Evolutionary conservation across 257 asterid species (phyloP), one percentile per base, ranked within the genome.

Genomic region (Marsdenia floribunda): DNA sequence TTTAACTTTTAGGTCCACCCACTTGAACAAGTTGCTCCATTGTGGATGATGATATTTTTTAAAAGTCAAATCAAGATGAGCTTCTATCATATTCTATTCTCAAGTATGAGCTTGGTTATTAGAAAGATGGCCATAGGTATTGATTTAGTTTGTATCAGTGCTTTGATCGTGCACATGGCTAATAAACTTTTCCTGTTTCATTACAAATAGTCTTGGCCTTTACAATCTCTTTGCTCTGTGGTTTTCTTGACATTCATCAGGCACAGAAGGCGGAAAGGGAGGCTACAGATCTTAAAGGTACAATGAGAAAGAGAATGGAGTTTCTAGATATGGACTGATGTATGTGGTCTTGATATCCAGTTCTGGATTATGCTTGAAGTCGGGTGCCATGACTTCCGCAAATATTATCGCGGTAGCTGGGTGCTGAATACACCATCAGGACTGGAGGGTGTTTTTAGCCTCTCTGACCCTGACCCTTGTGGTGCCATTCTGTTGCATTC

Each of bases 261-360:
- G 97, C 97, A 38, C 96, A 92, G 77, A 90, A 89, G 60, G 97
- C 83, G 22, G 97, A 92, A 78, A 81, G 89, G 79, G 97, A 90
- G 75, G 96, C 93, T 42, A 86, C 96, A 40, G 97, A 90, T 79
- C 96, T 92, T 59, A 90, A 83, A 85, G 96, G 97, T 22, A 78
- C 92, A 35, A 92, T 92, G 97, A 86, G 90, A 82, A 86, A 83
- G 87, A 87, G 97, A 83, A 90, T 92, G 93, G 97, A 90, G 82
- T 92, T 92, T 73, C 97, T 92, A 33, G 97, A 92, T 72, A 84
- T 92, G 96, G 97, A 92, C 79, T 92, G 74, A 71, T 71, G 60
- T 71, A 15, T 46, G 29, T 24, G 24, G 29, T 47, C 73, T 47
- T 26, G 73, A 55, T 40, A 49, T 77, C 80, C 72, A 65, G 80